Base-by-base conservation (phyloP, 345 rosid genomes). In the Gossypium australe region DNA sequence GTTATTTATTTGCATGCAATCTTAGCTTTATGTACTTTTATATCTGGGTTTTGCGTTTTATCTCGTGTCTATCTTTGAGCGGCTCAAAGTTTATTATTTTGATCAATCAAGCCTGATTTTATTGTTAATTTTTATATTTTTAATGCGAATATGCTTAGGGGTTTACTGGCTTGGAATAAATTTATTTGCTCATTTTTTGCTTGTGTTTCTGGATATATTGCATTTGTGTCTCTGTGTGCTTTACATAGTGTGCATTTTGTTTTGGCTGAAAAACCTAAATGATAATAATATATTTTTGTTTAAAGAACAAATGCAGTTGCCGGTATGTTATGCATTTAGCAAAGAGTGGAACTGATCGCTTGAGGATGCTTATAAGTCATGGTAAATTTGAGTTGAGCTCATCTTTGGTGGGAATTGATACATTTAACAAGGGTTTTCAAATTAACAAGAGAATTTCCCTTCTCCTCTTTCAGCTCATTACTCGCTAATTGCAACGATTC, bases 81-180 rank as follows among this genome's bases (percentile, higher is more conserved):
- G 45, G 29, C 61, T 53, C 11, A 17, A 65, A 53, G 18, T 16
- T 65, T 9, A 56, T 34, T 9, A 55, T 43, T 75, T 75, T 66
- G 72, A 75, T 55, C 43, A 64, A 38, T 65, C 63, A 13, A 52
- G 77, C 13, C 27, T 51, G 38, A 25, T 59, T 45, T 51, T 64
- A 49, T 27, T 18, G 7, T 52, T 27, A 27, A 13, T 27, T 16
- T 55, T 9, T 43, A 17, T 72, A 0, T 16, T 16, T 17, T 27
- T 51, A 14, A 49, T 25, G 72, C 22, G 22, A 20, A 16, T 48
- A 48, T 49, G 58, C 9, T 68, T 68, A 12, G 55, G 75, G 67
- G 27, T 72, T 72, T 11, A 45, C 9, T 59, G 56, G 25, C 45
- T 72, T 72, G 13, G n/a, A 17, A 45, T 59, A 9, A 60, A 44